Base-by-base conservation (phyloP, 805 yeast species). In the Trichomonascus vanleenenianus region DNA sequence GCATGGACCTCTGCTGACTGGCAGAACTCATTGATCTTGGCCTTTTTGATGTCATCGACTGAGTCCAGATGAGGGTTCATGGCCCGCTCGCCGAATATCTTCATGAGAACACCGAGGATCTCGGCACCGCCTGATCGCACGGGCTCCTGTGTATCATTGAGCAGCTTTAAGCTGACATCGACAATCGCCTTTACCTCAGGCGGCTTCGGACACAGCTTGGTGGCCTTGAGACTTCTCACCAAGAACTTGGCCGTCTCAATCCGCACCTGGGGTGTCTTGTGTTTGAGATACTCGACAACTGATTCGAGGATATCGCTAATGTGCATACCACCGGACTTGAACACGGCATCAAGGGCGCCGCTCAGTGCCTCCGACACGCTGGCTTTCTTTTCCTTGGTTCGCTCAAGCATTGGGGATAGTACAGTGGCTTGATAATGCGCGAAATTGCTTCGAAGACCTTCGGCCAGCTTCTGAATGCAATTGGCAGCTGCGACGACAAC, bases 331-430 rank as follows among this genome's bases (percentile, higher is more conserved):
- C 81, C 68, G 49, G 66, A 66, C 30, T 56, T 57, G 52, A 80
- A 83, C 2, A 84, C 71, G 0, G 83, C 75, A 60, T 81, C 84
- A 43, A 89, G 67, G 0, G 91, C 81, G 20, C 61, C 64, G 15
- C 71, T 68, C n/a, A 91, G 67, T 0, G 93, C 83, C 19, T 81
- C 88, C 2, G 83, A 68, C 0, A 87, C 93, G 2, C 81, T 68
- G 20, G 76, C 81, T 57, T 91, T 91, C 68, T 85, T 88, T 61
- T 93, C 98, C 58, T 87, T 89, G 11, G 85, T 76, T 55, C 97
- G 74, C 53, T 87, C 96, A 37, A 93, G 63, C 47, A 85, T 62
- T 0, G 93, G 81, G 2, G 66, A 63, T 20, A 86, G 66, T 1
- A 85, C 73, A 1, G 72, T 55, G 0, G 68, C 48, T 38, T 69